phyloP scores from a whole-genome alignment of 1,284 basidiomycete species.

The Trametes versicolor region DNA sequence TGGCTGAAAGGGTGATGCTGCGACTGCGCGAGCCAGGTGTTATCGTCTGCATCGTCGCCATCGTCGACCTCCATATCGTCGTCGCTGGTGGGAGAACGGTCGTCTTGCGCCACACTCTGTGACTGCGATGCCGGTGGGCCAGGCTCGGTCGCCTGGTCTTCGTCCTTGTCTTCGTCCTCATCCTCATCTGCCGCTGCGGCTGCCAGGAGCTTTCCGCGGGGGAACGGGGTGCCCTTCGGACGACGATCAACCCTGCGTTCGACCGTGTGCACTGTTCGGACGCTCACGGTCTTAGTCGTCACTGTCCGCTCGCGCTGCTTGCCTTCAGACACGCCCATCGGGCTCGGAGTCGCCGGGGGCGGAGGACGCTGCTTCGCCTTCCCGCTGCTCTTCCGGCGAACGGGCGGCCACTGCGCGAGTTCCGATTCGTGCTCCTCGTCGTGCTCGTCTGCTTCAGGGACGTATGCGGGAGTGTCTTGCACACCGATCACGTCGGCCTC shows the following conservation, averaged over 20 bases:
- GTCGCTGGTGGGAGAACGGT: neutral
- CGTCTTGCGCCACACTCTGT: neutral
- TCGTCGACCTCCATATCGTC: neutral
- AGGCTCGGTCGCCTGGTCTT: neutral
- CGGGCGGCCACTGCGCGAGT: slow-evolving; percentile 26
- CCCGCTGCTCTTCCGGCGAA: slow-evolving; percentile 13
- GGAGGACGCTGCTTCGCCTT: slow-evolving; percentile 4
- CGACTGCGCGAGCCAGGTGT: slow-evolving; percentile 7
- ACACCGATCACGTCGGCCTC: neutral
- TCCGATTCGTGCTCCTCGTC: slow-evolving; percentile 13
- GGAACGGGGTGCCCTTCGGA: slow-evolving; percentile 12
- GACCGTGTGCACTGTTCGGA: slow-evolving; percentile 25
- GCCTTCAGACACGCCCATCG: slow-evolving; percentile 28
- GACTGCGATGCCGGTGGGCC: neutral
- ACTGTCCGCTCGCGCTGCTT: slow-evolving; percentile 26
- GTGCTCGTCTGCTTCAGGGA: neutral
- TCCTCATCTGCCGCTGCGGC: neutral
- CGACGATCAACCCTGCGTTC: slow-evolving; percentile 15
- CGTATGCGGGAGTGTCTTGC: neutral
- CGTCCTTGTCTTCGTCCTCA: slow-evolving; percentile 3
- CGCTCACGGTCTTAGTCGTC: slow-evolving; percentile 25
- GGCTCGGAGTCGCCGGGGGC: slow-evolving; percentile 15
- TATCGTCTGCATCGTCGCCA: neutral
- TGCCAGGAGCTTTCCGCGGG: neutral
- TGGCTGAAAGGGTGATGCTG: slow-evolving; percentile 39